Evolutionary conservation across 2,329 filamentous ascomycete species (phyloP).

Genomic region (Paracoccidioides brasiliensis): DNA sequence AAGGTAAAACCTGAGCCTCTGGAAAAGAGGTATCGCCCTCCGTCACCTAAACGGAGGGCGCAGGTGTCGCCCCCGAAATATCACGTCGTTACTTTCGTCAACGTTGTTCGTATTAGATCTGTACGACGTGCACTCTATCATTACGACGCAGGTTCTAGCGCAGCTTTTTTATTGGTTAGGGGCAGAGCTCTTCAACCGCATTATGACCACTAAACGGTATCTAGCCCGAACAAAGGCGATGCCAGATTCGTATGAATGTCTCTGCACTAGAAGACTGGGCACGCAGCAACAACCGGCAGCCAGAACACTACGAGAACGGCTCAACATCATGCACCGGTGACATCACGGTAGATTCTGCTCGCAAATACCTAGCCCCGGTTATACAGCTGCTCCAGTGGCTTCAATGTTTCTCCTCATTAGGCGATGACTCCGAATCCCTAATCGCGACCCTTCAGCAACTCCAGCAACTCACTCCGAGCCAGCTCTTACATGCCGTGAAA

Average conservation of each 20-base stretch:
- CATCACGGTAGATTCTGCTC: conserved; percentile 68
- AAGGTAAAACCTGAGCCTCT: conserved; percentile 78
- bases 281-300: conserved; percentile 77
- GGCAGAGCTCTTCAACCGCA: conserved; percentile 90
- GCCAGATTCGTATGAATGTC: conserved; percentile 99
- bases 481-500: conserved; percentile 81
- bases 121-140: conserved; percentile 98
- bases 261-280: conserved; percentile 95
- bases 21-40: conserved; percentile 82
- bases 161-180: conserved; percentile 95
- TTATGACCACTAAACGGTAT: conserved; percentile 93
- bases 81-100: conserved; percentile 87
- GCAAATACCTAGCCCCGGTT: conserved; percentile 74
- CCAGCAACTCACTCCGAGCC: conserved; percentile 68
- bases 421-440: conserved; percentile 77
- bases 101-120: conserved; percentile 93
- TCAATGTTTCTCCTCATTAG: conserved; percentile 90
- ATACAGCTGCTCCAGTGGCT: conserved; percentile 95
- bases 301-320: conserved; percentile 89
- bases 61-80: conserved; percentile 89
- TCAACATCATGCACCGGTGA: conserved; percentile 77
- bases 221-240: conserved; percentile 94
- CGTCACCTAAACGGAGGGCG: conserved; percentile 81
- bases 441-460: conserved; percentile 82
- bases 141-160: conserved; percentile 78